A percentile compares a stretch with the other conserved stretches of the same genome.
Evolutionary conservation across 2,329 filamentous ascomycete genomes (phyloP).

Genomic region (Aspergillus sp.): DNA sequence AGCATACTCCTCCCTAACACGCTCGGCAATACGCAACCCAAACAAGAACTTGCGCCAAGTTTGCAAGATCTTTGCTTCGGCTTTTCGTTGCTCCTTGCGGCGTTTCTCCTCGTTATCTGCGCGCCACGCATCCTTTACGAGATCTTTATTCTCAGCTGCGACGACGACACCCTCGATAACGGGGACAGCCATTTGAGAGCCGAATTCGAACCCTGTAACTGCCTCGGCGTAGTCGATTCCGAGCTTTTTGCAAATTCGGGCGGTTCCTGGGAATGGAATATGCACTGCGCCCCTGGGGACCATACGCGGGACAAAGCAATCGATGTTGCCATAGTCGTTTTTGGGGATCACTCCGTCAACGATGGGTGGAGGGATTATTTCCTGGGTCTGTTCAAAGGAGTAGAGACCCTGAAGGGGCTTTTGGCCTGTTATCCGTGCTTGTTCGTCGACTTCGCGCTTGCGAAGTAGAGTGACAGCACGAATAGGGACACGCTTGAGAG

Average conservation of each 20-base stretch:
- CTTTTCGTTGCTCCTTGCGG: conserved; percentile 80
- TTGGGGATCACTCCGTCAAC: conserved; percentile 83
- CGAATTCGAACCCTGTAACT: conserved; percentile 95
- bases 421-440: conserved; percentile 73
- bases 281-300: conserved; percentile 82
- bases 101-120: conserved; percentile 73
- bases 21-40: conserved; percentile 77
- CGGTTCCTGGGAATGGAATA: conserved; percentile 73
- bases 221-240: conserved; percentile 90
- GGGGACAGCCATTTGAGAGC: conserved; percentile 88
- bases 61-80: conserved; percentile 68
- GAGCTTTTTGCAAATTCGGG: conserved; percentile 78
- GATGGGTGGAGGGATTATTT: conserved; percentile 90
- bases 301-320: conserved; percentile 93
- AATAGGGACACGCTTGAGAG: conserved; percentile 84
- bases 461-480: conserved; percentile 86
- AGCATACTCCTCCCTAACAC: conserved; percentile 75
- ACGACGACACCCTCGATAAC: conserved; percentile 89
- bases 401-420: conserved; percentile 88
- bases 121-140: conserved; percentile 74
- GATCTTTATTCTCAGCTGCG: conserved; percentile 72
- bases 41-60: conserved; percentile 87
- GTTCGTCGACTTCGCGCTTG: conserved; percentile 84
- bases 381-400: conserved; percentile 81
- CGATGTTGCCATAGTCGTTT: conserved; percentile 94